These are phyloP conservation scores for Moringa oleifera DNA, from an alignment of 345 rosid genomes.

Conservation along the genomic window DNA sequence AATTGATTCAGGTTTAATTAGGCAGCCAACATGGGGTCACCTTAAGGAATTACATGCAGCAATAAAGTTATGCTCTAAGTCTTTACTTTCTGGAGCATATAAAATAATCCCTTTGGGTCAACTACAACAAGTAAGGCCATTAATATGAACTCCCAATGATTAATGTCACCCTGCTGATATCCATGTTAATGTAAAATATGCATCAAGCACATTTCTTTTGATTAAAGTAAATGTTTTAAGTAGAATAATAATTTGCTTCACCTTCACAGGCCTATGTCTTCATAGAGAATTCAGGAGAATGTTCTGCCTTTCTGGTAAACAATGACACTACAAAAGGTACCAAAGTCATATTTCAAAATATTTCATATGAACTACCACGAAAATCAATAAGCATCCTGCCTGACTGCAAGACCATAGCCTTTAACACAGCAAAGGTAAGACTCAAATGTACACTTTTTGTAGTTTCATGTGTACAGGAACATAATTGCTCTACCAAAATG, in stretches of 20 bases:
- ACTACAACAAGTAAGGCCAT: conserved; percentile 48
- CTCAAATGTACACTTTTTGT: background rate
- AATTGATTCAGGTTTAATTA: conserved; percentile 39
- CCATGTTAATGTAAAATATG: too few species aligned
- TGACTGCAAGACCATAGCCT: conserved; percentile 65
- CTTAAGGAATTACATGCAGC: conserved; percentile 67
- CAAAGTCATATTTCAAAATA: conserved; percentile 40
- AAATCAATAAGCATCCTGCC: conserved; percentile 65
- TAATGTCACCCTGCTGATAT: too few species aligned
- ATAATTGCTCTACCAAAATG: too few species aligned
- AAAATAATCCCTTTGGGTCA: conserved; percentile 33
- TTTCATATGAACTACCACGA: conserved; percentile 47
- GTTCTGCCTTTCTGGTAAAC: conserved; percentile 73
- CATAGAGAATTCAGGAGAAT: conserved; percentile 30
- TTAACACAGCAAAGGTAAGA: conserved; percentile 68
- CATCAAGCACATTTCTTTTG: background rate
- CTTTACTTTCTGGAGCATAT: conserved; percentile 48
- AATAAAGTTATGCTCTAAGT: conserved; percentile 44
- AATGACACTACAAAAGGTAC: conserved; percentile 21
- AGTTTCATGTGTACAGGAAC: background rate
- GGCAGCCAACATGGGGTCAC: conserved; percentile 84
- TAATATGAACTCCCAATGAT: background rate
- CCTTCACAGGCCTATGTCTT: conserved; percentile 55
- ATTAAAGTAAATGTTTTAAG: too few species aligned
- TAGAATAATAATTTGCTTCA: background rate